Conservation (phyloP, 2,329 filamentous ascomycete genomes). For the Microdochium bolleyi region DNA sequence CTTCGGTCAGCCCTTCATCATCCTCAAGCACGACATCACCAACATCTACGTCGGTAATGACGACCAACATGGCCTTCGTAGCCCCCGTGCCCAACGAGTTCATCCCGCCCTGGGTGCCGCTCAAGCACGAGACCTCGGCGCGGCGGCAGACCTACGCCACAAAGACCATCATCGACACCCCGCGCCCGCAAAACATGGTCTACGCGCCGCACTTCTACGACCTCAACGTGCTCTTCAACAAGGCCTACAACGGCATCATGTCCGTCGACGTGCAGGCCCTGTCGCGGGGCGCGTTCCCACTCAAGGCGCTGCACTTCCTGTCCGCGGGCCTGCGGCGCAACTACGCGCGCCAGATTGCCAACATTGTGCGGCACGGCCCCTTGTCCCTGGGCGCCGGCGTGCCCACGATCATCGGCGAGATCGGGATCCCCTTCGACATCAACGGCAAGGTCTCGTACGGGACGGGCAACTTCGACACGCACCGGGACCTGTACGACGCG, state of each 20-base stretch:
- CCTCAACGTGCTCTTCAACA: slow-evolving; percentile 29
- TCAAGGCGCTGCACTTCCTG: slow-evolving; percentile 31
- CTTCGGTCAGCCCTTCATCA: background rate
- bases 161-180: slow-evolving; percentile 15
- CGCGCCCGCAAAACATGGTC: slow-evolving; percentile 23
- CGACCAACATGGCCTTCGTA: slow-evolving; percentile 23
- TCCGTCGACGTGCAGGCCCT: slow-evolving; percentile 32
- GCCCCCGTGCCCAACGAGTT: slow-evolving; percentile 33
- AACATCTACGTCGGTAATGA: background rate
- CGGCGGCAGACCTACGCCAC: slow-evolving; percentile 15
- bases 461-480: slow-evolving; percentile 28
- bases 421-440: slow-evolving; percentile 31
- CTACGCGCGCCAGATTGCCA: slow-evolving; percentile 27
- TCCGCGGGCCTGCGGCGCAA: slow-evolving; percentile 26
- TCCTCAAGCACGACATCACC: background rate
- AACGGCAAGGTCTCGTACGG: slow-evolving; percentile 24
- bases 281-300: slow-evolving; percentile 28
- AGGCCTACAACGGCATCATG: slow-evolving; percentile 22
- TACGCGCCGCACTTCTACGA: slow-evolving; percentile 35
- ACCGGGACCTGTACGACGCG: slow-evolving; percentile 28
- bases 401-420: slow-evolving; percentile 29
- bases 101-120: slow-evolving; percentile 25
- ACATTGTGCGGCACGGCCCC: slow-evolving; percentile 23
- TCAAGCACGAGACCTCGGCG: slow-evolving; percentile 2
- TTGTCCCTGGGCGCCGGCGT: slow-evolving; percentile 20